Base-by-base conservation (phyloP, 169 alveolate species). In the Eimeria necatrix region DNA sequence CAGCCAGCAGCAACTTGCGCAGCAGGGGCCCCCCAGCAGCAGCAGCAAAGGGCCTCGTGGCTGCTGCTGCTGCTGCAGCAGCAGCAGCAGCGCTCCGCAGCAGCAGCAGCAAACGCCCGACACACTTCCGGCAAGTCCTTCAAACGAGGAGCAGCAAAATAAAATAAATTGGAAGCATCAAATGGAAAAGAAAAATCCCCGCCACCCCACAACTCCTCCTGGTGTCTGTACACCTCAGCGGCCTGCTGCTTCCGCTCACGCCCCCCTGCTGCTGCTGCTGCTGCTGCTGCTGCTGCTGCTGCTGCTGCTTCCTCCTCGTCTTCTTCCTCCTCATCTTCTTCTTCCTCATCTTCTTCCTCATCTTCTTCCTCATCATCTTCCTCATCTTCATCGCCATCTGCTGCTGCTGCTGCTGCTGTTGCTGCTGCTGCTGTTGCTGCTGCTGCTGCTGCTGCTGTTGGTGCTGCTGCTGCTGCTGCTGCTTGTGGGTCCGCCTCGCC, bases 121-220 rank as follows among this genome's bases (percentile, higher is more conserved):
- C 8, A 0, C 8, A 81, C 8, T 6, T 73, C 4, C 4, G 9
- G 32, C 51, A 91, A 46, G 59, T 91, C 95, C 20, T 91, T 91
- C 12, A 91, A 46, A 3, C 95, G 81, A 1, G 95, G 95, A 18
- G 94, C 84, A 48, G 94, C 86, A 22, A 10, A 24, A 70, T 64
- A 88, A 16, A 86, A 49, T 0, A 64, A 61, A 41, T 4, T 51
- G 4, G 85, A 41, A 0, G 76, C 60, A 1, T 71, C 86, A n/a
- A 81, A 81, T 0, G 90, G 73, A 32, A 81, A 81, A 10, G 90
- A 81, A n/a, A 81, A 81, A 16, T 41, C 61, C 22, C 90, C 90
- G 18, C 73, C 22, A 24, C 61, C 64, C 73, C 85, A 53, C 83
- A 56, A 24, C 88, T 49, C 84, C 73, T 87, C 60, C 61, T 64